Base-by-base conservation (phyloP, 805 yeast genomes). In the Torulaspora quercuum region DNA sequence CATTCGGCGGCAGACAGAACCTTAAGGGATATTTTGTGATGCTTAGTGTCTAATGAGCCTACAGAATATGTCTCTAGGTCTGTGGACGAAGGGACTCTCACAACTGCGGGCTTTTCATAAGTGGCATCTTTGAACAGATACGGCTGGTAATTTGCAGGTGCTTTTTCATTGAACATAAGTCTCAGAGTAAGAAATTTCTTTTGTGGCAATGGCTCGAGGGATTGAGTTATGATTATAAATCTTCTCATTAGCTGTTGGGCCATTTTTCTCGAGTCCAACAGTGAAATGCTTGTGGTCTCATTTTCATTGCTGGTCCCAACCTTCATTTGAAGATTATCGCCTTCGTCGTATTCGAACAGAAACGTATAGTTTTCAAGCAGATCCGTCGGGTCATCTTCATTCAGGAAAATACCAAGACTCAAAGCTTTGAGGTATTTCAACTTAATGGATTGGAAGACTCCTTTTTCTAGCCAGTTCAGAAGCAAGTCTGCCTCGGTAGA, bases 351-450 rank as follows among this genome's bases (percentile, higher is more conserved):
- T 21, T 63, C 63, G 22, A 78, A 59, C 8, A 60, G 57, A 42
- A 78, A 77, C 4, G 70, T 55, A 48, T 78, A 78, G 11, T 70
- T 67, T 50, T 79, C 85, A 25, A 59, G 52, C 4, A 76, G 45
- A 0, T 65, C 64, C 3, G 54, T 51, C 3, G 79, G 78, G 3
- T 63, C 52, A 3, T 48, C 43, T 22, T 67, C 68, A 44, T 73
- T 70, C 6, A 67, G 47, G 34, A 68, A 64, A 4, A 77, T 65
- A 0, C 71, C 70, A 15, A 78, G 54, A 31, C 71, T 65, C 19
- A 77, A 39, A 0, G 72, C 69, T 37, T 67, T 61, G 25, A 77
- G 50, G 40, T 65, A 70, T 19, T 68, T 64, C 17, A 53, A 46
- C 15, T 61, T 61, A 2, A 78, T 53, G 0, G 77, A 67, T 31